These are phyloP conservation scores for Cyberlindnera meyerae DNA, from an alignment of 805 yeast genomes.

Conservation along the genomic window DNA sequence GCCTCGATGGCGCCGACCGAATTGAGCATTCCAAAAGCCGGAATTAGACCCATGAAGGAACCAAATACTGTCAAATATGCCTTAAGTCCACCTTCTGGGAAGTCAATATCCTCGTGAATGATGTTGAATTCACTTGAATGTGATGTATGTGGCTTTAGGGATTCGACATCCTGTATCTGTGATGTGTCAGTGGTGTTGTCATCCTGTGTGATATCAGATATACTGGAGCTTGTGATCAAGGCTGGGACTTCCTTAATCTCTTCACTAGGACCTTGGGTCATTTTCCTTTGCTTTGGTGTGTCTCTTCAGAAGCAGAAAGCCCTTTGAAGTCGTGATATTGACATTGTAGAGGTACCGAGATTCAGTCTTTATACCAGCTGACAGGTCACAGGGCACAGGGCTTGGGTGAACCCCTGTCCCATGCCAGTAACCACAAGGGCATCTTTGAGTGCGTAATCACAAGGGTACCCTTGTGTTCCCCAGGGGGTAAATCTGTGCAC, in stretches of 20 bases:
- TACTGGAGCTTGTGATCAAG: slow-evolving; percentile 7
- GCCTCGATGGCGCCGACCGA: slow-evolving; percentile 59
- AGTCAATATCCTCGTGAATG: slow-evolving; percentile 20
- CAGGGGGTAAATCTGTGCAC: too few relatives aligned
- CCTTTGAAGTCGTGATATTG: too few relatives aligned
- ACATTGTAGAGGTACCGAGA: too few relatives aligned
- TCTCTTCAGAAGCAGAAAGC: too few relatives aligned
- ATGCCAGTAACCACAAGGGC: too few relatives aligned
- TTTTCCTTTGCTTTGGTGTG: slow-evolving; percentile 3
- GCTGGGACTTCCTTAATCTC: slow-evolving; percentile 7
- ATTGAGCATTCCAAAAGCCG: slow-evolving; percentile 52
- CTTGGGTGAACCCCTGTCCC: too few relatives aligned
- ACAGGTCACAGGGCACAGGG: too few relatives aligned
- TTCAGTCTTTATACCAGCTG: too few relatives aligned
- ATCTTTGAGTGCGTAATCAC: too few relatives aligned
- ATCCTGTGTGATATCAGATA: not conserved
- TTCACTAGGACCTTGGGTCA: slow-evolving; percentile 2
- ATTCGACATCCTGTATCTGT: not conserved
- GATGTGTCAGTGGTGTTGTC: not conserved
- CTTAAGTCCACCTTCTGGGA: slow-evolving; percentile 51
- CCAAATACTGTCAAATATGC: slow-evolving; percentile 55
- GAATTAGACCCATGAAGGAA: slow-evolving; percentile 47
- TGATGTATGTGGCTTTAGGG: slow-evolving; percentile 1
- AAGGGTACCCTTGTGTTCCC: too few relatives aligned
- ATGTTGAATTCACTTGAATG: slow-evolving; percentile 5